These are phyloP conservation scores for Waltiozyma sp. DNA, from an alignment of 1,139 yeast species.

Conservation along the genomic window DNA sequence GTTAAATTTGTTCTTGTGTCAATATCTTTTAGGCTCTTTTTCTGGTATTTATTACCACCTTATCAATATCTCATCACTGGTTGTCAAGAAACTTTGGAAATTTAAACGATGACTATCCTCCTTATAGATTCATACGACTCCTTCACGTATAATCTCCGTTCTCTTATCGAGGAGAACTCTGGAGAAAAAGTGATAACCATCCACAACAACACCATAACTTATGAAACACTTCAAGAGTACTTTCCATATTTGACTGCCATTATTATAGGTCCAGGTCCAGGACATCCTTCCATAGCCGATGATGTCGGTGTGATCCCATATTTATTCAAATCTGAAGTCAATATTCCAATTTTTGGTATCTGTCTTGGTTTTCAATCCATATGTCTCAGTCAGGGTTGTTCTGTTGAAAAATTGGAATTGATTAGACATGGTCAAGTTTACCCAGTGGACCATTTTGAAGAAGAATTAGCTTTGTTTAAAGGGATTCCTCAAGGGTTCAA, in stretches of 20 bases:
- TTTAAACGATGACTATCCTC: conserved; percentile 31
- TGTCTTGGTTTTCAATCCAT: conserved; percentile 89
- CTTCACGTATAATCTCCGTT: conserved; percentile 72
- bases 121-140: conserved; percentile 92
- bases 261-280: conserved; percentile 96
- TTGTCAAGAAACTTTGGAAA: neutral
- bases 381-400: conserved; percentile 55
- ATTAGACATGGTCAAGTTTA: conserved; percentile 87
- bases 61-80: neutral
- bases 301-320: conserved; percentile 68
- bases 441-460: conserved; percentile 27
- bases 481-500: conserved; percentile 34
- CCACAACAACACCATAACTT: conserved; percentile 58
- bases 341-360: conserved; percentile 74
- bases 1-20: too few relatives aligned
- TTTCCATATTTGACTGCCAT: conserved; percentile 56
- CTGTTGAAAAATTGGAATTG: conserved; percentile 38
- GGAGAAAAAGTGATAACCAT: conserved; percentile 51
- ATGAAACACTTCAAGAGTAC: conserved; percentile 27
- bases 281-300: conserved; percentile 51
- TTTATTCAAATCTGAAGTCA: conserved; percentile 15
- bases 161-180: conserved; percentile 46
- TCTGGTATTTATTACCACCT: too few relatives aligned
- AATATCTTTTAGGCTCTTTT: too few relatives aligned
- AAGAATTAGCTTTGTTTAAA: conserved; percentile 26